A percentile compares a stretch with the other conserved stretches of the same genome.
These are phyloP conservation scores for Penicillium simplicissimum DNA, from an alignment of 495 filamentous ascomycete species.

Conservation along the genomic window DNA sequence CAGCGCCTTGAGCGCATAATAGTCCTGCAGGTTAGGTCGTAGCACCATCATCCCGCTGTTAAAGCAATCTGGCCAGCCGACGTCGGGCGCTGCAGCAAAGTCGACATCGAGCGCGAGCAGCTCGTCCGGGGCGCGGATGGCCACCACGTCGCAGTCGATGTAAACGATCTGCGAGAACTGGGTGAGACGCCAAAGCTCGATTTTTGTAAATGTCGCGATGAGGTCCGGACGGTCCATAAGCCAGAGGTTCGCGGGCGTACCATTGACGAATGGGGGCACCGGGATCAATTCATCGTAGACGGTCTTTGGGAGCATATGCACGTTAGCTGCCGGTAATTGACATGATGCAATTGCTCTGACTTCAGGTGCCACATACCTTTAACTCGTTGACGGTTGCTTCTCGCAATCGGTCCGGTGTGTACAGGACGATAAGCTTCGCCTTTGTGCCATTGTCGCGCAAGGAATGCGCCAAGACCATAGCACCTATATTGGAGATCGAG, in stretches of 20 bases:
- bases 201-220: constrained; percentile 91
- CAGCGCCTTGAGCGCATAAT: constrained; percentile 78
- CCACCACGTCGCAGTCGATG: constrained; percentile 87
- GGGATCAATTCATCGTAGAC: constrained; percentile 89
- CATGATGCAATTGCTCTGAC: background rate
- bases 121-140: constrained; percentile 86
- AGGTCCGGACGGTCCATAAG: constrained; percentile 92
- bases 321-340: constrained; percentile 1
- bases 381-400: constrained; percentile 73
- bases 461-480: constrained; percentile 91
- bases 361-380: constrained; percentile 53
- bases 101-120: constrained; percentile 73
- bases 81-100: constrained; percentile 91
- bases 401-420: constrained; percentile 74
- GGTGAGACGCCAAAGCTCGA: constrained; percentile 87
- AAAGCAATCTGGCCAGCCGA: constrained; percentile 98
- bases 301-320: constrained; percentile 48
- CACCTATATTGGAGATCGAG: constrained; percentile 56
- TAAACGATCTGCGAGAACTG: constrained; percentile 92
- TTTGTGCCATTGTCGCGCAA: constrained; percentile 86
- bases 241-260: constrained; percentile 76
- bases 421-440: constrained; percentile 81
- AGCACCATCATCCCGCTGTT: constrained; percentile 95
- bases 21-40: constrained; percentile 82
- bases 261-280: constrained; percentile 74